Conservation (phyloP, 345 rosid species). For the Anastatica hierochuntica region DNA sequence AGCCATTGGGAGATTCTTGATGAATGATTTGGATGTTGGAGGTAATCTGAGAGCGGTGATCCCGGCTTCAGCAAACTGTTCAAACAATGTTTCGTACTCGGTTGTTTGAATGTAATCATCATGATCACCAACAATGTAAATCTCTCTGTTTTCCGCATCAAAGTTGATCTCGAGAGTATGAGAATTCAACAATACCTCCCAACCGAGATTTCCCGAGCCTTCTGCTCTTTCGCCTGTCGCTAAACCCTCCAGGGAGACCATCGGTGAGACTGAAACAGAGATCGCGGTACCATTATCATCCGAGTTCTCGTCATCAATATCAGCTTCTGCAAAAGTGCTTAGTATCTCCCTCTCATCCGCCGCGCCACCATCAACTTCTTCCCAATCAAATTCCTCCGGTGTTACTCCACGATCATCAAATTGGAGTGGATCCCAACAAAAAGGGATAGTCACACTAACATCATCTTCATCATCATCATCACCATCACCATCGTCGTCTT, state of each 20-base stretch:
- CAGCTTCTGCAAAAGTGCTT: constrained; percentile 48
- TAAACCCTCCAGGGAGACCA: constrained; percentile 40
- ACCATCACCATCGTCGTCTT: constrained; percentile 10
- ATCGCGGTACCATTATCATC: too few species aligned
- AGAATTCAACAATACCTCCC: constrained; percentile 73
- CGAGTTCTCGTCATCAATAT: constrained; percentile 35
- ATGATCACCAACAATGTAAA: constrained; percentile 21
- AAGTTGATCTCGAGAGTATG: constrained; percentile 42
- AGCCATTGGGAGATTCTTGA: constrained; percentile 51
- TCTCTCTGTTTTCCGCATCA: constrained; percentile 35
- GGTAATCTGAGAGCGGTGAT: constrained; percentile 39
- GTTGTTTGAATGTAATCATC: constrained; percentile 48
- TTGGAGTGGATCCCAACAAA: constrained; percentile 66
- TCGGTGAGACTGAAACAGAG: constrained; percentile 41
- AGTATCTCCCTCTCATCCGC: constrained; percentile 62
- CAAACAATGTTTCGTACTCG: constrained; percentile 56
- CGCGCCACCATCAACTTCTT: constrained; percentile 62
- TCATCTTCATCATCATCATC: constrained; percentile 35
- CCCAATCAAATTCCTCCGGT: constrained; percentile 89
- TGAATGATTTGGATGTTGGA: constrained; percentile 54
- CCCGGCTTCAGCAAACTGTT: constrained; percentile 63
- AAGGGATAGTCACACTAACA: constrained; percentile 40
- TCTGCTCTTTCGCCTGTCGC: constrained; percentile 42
- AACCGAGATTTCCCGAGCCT: constrained; percentile 45
- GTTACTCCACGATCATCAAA: constrained; percentile 51